Evolutionary conservation across 2,329 filamentous ascomycete genomes (phyloP).

Genomic region (Colletotrichum euphorbiae): DNA sequence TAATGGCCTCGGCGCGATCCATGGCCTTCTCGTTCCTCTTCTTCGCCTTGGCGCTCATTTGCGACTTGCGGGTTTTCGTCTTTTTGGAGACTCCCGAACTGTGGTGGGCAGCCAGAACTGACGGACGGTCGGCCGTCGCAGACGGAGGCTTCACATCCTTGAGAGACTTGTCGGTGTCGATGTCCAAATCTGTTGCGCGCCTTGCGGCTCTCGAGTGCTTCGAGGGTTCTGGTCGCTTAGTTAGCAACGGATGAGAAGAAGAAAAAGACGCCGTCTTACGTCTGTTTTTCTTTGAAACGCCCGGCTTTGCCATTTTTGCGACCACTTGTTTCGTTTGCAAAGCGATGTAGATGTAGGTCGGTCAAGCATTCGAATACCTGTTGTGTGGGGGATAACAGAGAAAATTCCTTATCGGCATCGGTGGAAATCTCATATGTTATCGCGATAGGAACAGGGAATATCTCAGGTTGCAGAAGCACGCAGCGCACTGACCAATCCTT

Average conservation of each 20-base stretch:
- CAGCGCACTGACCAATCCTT: conserved; percentile 30
- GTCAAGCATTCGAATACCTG: neutral
- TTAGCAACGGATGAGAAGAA: conserved; percentile 34
- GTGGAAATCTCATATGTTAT: conserved; percentile 23
- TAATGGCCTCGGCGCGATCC: conserved; percentile 69
- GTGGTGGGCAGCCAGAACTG: conserved; percentile 77
- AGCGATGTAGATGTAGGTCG: conserved; percentile 22
- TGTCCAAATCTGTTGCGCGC: conserved; percentile 76
- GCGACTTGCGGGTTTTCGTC: conserved; percentile 66
- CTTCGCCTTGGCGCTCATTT: conserved; percentile 66
- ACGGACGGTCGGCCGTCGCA: conserved; percentile 65
- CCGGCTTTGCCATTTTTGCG: conserved; percentile 40
- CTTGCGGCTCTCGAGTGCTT: conserved; percentile 80
- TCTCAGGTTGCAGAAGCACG: neutral
- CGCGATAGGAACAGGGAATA: conserved; percentile 28
- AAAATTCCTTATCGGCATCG: conserved; percentile 40
- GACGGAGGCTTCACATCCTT: conserved; percentile 67
- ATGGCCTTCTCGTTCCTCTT: conserved; percentile 67
- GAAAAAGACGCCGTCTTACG: conserved; percentile 33
- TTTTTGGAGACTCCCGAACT: conserved; percentile 77
- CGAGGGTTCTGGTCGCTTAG: conserved; percentile 63
- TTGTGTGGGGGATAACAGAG: conserved; percentile 31
- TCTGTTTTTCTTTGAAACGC: conserved; percentile 47
- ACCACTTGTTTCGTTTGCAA: conserved; percentile 14
- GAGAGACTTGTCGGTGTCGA: conserved; percentile 78